Conservation (phyloP, 2,329 filamentous ascomycete genomes). For the Elsinoe necatrix region DNA sequence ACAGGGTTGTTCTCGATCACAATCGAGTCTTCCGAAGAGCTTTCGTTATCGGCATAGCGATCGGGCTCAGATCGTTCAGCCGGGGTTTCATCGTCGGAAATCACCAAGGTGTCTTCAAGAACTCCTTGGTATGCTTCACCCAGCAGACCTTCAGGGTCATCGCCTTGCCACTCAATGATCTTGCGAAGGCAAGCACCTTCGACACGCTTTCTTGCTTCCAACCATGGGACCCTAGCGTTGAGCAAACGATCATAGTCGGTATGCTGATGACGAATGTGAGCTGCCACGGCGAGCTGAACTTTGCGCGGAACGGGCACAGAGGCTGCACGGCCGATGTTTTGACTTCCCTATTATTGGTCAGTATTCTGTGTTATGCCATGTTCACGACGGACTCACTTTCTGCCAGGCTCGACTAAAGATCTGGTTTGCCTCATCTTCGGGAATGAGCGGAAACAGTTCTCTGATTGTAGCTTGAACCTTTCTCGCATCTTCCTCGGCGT, state of each 20-base stretch:
- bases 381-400: conserved; percentile 36
- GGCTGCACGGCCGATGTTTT: conserved; percentile 49
- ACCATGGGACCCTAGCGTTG: conserved; percentile 38
- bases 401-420: conserved; percentile 55
- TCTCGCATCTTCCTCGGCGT: conserved; percentile 30
- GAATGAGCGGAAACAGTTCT: conserved; percentile 56
- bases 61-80: conserved; percentile 11
- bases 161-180: conserved; percentile 55
- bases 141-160: conserved; percentile 52
- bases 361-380: neutral
- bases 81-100: conserved; percentile 46
- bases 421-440: conserved; percentile 47
- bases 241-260: conserved; percentile 55
- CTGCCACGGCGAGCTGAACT: conserved; percentile 53
- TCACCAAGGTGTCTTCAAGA: conserved; percentile 44
- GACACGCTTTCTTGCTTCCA: conserved; percentile 46
- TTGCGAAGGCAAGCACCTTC: conserved; percentile 49
- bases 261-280: conserved; percentile 54
- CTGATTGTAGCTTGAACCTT: conserved; percentile 50
- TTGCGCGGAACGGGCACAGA: conserved; percentile 48
- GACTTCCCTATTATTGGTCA: conserved; percentile 38
- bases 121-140: conserved; percentile 36
- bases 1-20: conserved; percentile 13
- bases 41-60: conserved; percentile 38
- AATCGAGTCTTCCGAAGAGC: conserved; percentile 11